These are phyloP conservation scores for Coemansia sp. DNA, from an alignment of 192 early-diverging fungal genomes.

Conservation along the genomic window DNA sequence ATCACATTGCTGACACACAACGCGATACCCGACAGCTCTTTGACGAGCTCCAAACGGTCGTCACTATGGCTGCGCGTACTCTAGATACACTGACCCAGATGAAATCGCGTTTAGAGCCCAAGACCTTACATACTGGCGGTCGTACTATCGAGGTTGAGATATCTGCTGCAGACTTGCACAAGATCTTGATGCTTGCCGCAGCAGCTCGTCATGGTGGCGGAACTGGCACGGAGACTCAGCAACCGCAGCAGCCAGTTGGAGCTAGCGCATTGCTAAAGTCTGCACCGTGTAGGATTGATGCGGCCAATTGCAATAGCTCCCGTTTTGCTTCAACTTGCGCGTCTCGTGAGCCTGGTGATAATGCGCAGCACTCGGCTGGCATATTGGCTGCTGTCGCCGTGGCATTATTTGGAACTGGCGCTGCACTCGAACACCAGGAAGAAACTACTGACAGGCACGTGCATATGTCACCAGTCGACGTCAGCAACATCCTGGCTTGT, in stretches of 20 bases:
- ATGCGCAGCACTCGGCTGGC: neutral
- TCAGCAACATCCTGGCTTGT: neutral
- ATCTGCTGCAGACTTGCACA: constrained; percentile 15
- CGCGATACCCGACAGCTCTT: constrained; percentile 2
- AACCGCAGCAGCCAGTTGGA: neutral
- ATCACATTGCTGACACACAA: neutral
- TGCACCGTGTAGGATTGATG: neutral
- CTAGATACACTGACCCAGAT: constrained; percentile 4
- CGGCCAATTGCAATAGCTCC: neutral
- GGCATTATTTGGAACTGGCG: neutral
- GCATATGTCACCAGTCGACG: neutral
- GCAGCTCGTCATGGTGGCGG: neutral
- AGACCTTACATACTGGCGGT: neutral
- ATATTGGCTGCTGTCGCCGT: too few relatives aligned
- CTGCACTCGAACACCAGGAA: neutral
- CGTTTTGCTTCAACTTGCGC: constrained; percentile 9
- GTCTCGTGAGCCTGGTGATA: neutral
- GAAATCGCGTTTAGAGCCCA: neutral
- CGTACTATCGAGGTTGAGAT: constrained; percentile 38
- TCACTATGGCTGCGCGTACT: neutral
- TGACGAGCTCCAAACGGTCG: constrained; percentile 1
- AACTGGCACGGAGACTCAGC: neutral
- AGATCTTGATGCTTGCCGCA: constrained; percentile 9
- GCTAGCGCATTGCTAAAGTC: neutral
- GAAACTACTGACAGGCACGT: neutral